Evolutionary conservation across 2,329 filamentous ascomycete genomes (phyloP).

Genomic region (Aspergillus sojae): DNA sequence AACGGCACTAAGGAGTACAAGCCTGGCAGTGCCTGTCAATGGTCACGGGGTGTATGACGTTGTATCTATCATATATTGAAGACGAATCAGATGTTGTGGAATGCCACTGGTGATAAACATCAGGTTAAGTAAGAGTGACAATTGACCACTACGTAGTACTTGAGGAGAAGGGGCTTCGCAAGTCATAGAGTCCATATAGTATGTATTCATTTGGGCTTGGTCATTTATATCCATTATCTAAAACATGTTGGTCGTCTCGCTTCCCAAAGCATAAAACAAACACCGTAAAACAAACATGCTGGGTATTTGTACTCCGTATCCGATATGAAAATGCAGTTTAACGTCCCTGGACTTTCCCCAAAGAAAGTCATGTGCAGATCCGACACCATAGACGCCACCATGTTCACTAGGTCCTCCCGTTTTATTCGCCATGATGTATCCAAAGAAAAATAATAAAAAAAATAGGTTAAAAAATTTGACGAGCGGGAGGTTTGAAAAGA

Average conservation of each 20-base stretch:
- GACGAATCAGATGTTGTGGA: not conserved
- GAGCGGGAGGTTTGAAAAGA: not conserved
- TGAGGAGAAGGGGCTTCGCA: not conserved
- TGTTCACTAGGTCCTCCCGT: slow-evolving; percentile 8
- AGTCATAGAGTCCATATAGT: not conserved
- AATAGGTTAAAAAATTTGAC: not conserved
- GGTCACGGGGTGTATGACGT: not conserved
- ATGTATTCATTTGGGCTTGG: slow-evolving; percentile 4
- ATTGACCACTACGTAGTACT: not conserved
- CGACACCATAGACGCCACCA: slow-evolving; percentile 13
- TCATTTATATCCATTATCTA: slow-evolving; percentile 17
- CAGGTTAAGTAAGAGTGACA: not conserved
- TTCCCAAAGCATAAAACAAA: slow-evolving; percentile 22
- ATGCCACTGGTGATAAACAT: not conserved
- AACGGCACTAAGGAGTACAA: not conserved
- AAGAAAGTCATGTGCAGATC: not conserved
- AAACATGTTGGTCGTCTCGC: slow-evolving; percentile 18
- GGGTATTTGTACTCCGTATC: slow-evolving; percentile 35
- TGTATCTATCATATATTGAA: not conserved
- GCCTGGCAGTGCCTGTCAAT: no score
- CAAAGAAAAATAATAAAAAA: slow-evolving; percentile 8
- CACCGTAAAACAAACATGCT: slow-evolving; percentile 27
- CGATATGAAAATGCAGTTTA: slow-evolving; percentile 18
- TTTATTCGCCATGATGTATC: slow-evolving; percentile 17
- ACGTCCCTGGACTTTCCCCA: slow-evolving; percentile 21